These are phyloP conservation scores for Lasiosphaeria miniovina DNA, from an alignment of 495 filamentous ascomycete species.

Conservation along the genomic window DNA sequence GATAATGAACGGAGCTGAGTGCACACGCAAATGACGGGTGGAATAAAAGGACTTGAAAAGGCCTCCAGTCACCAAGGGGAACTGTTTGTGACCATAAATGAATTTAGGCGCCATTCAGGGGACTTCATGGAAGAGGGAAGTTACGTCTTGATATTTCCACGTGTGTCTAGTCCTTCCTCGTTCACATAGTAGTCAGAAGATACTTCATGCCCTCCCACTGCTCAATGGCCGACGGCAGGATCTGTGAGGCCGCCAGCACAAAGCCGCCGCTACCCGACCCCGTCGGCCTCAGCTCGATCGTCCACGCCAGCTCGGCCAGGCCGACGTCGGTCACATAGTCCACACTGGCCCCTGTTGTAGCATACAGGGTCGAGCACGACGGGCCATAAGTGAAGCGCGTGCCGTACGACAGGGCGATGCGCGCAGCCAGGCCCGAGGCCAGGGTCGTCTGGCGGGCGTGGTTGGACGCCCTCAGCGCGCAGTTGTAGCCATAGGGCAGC, in stretches of 20 bases:
- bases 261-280: constrained; percentile 50
- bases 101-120: too few species aligned
- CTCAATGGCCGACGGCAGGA: constrained; percentile 50
- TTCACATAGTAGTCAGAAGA: constrained; percentile 33
- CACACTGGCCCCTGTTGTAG: constrained; percentile 51
- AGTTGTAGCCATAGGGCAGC: constrained; percentile 38
- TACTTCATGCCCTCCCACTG: constrained; percentile 55
- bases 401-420: constrained; percentile 47
- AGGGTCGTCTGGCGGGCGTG: constrained; percentile 45
- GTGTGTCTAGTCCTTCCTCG: too few species aligned
- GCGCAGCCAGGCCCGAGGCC: constrained; percentile 37
- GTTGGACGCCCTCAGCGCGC: constrained; percentile 38
- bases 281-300: constrained; percentile 46
- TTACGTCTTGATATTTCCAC: too few species aligned
- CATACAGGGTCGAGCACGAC: constrained; percentile 58
- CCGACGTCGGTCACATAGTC: constrained; percentile 55
- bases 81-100: too few species aligned
- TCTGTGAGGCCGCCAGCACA: constrained; percentile 55
- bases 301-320: constrained; percentile 52
- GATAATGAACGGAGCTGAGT: too few species aligned
- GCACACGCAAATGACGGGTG: too few species aligned
- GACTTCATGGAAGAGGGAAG: too few species aligned
- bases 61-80: too few species aligned
- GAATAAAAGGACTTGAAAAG: too few species aligned
- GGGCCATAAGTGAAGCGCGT: constrained; percentile 50